These are phyloP conservation scores for Cercospora sojina DNA, from an alignment of 2,329 filamentous ascomycete genomes.

Conservation along the genomic window DNA sequence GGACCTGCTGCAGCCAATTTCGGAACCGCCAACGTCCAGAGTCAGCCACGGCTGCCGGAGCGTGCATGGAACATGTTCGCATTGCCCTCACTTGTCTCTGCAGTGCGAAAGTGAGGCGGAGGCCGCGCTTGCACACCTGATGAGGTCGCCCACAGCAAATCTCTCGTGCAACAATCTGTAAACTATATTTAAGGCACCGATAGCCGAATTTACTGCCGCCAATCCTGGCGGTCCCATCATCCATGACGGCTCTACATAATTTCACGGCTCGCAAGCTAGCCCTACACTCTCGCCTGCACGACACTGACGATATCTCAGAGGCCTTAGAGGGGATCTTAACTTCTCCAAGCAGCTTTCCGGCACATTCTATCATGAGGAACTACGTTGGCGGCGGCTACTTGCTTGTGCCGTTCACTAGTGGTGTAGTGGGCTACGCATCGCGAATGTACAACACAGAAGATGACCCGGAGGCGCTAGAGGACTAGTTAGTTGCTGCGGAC, in stretches of 20 bases:
- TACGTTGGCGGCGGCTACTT: too few species aligned
- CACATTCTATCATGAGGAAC: too few species aligned
- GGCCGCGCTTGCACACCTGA: neutral
- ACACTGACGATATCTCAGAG: neutral
- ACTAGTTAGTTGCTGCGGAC: neutral
- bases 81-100: neutral
- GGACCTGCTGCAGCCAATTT: too few species aligned
- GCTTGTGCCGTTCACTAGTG: neutral
- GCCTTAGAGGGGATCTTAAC: too few species aligned
- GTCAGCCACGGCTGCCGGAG: too few species aligned
- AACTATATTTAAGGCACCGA: neutral
- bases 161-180: neutral
- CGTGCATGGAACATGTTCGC: neutral
- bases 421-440: neutral
- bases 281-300: neutral
- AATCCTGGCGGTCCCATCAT: neutral
- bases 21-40: too few species aligned
- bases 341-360: too few species aligned
- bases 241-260: neutral
- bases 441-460: neutral
- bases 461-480: neutral
- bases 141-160: neutral
- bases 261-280: neutral
- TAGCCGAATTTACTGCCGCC: neutral
- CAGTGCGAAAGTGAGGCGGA: neutral